These are phyloP conservation scores for Agrocybe pediades DNA, from an alignment of 768 basidiomycete species.

Conservation along the genomic window DNA sequence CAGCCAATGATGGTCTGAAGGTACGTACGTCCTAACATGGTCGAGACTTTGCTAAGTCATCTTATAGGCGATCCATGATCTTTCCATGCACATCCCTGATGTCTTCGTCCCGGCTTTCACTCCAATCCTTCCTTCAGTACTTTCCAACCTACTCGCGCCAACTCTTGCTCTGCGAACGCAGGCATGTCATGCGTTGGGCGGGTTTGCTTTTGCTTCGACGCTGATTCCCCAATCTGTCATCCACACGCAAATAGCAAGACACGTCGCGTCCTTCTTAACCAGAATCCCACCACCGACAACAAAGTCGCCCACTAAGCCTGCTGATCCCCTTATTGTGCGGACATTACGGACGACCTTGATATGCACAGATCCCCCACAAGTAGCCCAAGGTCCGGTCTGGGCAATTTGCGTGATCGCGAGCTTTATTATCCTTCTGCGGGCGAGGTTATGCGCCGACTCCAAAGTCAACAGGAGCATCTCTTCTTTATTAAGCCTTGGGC, in stretches of 20 bases:
- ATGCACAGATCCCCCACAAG: conserved; percentile 54
- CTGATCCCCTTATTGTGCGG: conserved; percentile 58
- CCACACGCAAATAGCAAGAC: conserved; percentile 55
- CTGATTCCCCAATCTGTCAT: conserved; percentile 45
- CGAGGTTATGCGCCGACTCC: conserved; percentile 46
- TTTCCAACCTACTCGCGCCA: conserved; percentile 63
- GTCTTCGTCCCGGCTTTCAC: conserved; percentile 73
- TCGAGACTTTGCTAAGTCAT: conserved; percentile 1
- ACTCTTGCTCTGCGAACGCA: conserved; percentile 67
- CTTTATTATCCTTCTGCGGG: conserved; percentile 67
- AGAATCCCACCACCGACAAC: conserved; percentile 34
- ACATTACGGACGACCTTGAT: conserved; percentile 67
- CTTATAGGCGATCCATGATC: conserved; percentile 69
- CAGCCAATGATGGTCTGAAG: conserved; percentile 76
- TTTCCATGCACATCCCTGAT: conserved; percentile 60
- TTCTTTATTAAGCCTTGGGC: conserved; percentile 52
- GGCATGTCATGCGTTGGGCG: conserved; percentile 76
- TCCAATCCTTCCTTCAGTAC: conserved; percentile 55
- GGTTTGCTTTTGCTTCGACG: conserved; percentile 58
- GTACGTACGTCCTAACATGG: conserved; percentile 35
- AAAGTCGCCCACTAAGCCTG: conserved; percentile 35
- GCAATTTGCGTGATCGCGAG: conserved; percentile 66
- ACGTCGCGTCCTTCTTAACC: conserved; percentile 50
- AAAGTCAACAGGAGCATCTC: conserved; percentile 47
- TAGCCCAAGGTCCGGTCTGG: conserved; percentile 82